These are phyloP conservation scores for Acacia pycnantha DNA, from an alignment of 331 rosid genomes.

Conservation along the genomic window DNA sequence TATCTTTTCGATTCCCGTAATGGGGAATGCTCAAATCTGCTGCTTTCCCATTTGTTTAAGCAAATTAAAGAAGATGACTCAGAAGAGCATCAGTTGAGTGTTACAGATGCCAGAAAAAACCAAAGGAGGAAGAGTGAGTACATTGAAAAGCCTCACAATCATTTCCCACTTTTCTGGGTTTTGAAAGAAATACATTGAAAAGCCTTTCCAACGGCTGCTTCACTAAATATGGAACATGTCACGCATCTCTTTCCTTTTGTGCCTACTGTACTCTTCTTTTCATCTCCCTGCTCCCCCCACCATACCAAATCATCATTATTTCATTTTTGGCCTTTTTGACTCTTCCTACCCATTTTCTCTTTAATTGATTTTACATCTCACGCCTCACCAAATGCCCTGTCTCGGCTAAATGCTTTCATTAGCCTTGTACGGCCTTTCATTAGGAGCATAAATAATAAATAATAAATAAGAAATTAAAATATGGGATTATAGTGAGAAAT, in stretches of 20 bases:
- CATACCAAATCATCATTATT: background rate
- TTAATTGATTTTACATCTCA: background rate
- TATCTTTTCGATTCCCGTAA: background rate
- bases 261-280: background rate
- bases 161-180: background rate
- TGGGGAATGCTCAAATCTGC: background rate
- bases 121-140: background rate
- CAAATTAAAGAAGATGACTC: background rate
- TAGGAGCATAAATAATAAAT: background rate
- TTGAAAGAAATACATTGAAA: background rate
- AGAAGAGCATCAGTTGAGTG: background rate
- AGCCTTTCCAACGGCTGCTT: background rate
- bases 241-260: background rate
- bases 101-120: background rate
- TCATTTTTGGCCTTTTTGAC: background rate
- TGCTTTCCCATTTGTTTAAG: background rate
- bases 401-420: too few relatives aligned
- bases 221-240: background rate
- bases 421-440: too few relatives aligned
- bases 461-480: background rate
- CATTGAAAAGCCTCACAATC: background rate
- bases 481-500: too few relatives aligned
- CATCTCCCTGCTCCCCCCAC: background rate
- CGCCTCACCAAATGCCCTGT: background rate
- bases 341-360: background rate